These are phyloP conservation scores for Achaetomiella virescens DNA, from an alignment of 495 filamentous ascomycete species.

Conservation along the genomic window DNA sequence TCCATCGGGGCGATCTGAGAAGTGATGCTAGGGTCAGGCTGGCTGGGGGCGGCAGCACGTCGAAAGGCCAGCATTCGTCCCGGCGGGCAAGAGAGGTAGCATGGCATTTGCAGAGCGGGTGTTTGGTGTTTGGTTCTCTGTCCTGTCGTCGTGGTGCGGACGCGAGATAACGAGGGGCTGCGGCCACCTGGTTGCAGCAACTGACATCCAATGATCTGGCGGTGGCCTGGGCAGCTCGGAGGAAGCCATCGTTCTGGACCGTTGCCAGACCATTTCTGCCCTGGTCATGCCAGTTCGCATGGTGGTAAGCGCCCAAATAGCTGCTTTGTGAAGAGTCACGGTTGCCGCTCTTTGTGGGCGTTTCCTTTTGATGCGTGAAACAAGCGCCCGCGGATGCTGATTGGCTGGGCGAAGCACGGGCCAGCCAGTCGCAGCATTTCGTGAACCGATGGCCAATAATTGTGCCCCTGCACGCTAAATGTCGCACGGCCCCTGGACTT, in stretches of 20 bases:
- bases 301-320: not conserved
- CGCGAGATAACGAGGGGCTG: constrained; percentile 8
- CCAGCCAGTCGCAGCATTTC: not conserved
- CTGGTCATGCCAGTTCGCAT: not conserved
- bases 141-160: no score
- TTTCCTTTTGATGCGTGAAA: not conserved
- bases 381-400: not conserved
- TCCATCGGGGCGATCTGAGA: not conserved
- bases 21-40: not conserved
- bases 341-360: no score
- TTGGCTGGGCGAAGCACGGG: not conserved
- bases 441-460: not conserved
- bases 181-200: constrained; percentile 1
- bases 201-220: constrained; percentile 3
- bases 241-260: not conserved
- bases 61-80: constrained; percentile 5
- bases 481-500: not conserved
- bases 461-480: not conserved
- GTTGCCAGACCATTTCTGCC: not conserved
- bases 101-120: not conserved
- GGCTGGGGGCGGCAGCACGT: not conserved
- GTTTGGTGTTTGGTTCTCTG: no score
- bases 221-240: not conserved
- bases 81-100: not conserved
- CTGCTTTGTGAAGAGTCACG: no score